A percentile compares a stretch with the other conserved stretches of the same genome.
Evolutionary conservation across 371 early-diverging fungal species (phyloP).

Genomic region (Chytridiales sp.): DNA sequence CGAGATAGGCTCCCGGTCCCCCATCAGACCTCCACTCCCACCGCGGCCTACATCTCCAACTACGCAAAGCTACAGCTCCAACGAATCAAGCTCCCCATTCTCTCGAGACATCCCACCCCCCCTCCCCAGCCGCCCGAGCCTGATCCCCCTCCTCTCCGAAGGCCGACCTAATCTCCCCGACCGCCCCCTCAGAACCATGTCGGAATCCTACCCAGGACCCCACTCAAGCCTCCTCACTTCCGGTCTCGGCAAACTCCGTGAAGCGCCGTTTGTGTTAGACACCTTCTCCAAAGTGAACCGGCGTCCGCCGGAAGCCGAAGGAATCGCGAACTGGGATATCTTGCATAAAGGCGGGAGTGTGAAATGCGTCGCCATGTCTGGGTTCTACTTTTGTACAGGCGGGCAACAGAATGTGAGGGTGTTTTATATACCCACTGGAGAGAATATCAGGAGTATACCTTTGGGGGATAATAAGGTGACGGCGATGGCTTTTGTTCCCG

Average conservation of each 20-base stretch:
- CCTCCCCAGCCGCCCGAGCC: background rate
- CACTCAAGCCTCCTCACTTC: no score
- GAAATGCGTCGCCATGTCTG: slow-evolving; percentile 30
- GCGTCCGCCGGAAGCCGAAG: slow-evolving; percentile 28
- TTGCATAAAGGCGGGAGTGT: slow-evolving; percentile 33
- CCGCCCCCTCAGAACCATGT: slow-evolving; percentile 15
- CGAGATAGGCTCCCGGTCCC: no score
- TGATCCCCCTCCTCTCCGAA: slow-evolving; percentile 8
- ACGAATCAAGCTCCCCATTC: background rate
- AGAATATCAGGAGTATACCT: slow-evolving; percentile 29
- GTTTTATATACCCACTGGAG: slow-evolving; percentile 35
- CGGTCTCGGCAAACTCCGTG: background rate
- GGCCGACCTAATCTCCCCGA: slow-evolving; percentile 24
- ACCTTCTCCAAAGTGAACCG: slow-evolving; percentile 21
- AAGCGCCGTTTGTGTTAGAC: no score
- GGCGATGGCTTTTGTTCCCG: slow-evolving; percentile 32
- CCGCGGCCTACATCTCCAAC: slow-evolving; percentile 25
- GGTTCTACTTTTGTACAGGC: slow-evolving; percentile 27
- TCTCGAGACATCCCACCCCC: slow-evolving; percentile 2
- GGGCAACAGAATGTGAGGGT: slow-evolving; percentile 30
- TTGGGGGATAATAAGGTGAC: slow-evolving; percentile 28
- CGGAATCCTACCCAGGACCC: background rate
- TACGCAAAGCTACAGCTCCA: slow-evolving; percentile 4
- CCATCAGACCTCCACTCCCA: slow-evolving; percentile 27
- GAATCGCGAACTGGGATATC: slow-evolving; percentile 27